Evolutionary conservation across 1,284 basidiomycete genomes (phyloP).

Genomic region (Tylopilus orsonianus): DNA sequence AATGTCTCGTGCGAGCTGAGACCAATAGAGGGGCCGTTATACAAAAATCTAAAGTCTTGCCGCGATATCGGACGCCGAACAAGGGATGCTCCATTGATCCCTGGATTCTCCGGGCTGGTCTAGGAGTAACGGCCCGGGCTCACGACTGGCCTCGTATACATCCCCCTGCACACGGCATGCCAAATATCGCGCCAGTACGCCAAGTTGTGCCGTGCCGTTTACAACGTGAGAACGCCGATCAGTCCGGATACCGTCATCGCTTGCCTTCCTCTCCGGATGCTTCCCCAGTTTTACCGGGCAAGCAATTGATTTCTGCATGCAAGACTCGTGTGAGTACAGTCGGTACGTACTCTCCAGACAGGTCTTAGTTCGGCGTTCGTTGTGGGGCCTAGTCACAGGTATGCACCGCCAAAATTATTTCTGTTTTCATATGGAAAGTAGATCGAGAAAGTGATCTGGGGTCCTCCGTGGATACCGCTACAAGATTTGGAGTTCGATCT

Average conservation of each 20-base stretch:
- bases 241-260: background rate
- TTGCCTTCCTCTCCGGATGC: background rate
- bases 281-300: background rate
- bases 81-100: background rate
- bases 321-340: too few relatives aligned
- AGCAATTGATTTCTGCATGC: too few relatives aligned
- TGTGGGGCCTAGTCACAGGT: background rate
- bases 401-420: background rate
- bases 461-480: conserved; percentile 1
- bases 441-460: background rate
- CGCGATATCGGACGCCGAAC: background rate
- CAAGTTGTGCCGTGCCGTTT: background rate
- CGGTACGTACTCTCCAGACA: too few relatives aligned
- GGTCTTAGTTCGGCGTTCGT: background rate
- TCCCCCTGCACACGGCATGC: too few relatives aligned
- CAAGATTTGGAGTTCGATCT: background rate
- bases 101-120: background rate
- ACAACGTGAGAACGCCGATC: conserved; percentile 5
- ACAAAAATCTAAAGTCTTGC: background rate
- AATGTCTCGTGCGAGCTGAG: background rate
- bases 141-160: too few relatives aligned
- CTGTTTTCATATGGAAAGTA: background rate
- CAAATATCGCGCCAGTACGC: too few relatives aligned
- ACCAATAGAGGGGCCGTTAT: background rate
- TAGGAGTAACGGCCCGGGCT: background rate